Conservation (phyloP, 179 eudicot genomes). For the Amaranthus tricolor region DNA sequence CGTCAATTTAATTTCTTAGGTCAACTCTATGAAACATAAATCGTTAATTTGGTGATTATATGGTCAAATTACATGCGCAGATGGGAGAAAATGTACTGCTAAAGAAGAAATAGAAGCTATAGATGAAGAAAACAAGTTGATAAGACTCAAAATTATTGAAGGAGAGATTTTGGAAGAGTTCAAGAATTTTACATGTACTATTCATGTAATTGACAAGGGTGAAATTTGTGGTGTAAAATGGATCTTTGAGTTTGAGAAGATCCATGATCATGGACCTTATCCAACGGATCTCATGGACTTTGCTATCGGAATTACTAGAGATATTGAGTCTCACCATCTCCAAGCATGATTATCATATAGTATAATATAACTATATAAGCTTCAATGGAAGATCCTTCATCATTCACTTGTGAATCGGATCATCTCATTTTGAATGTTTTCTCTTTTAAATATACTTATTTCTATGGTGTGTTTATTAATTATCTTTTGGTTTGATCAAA, state of each 20-base stretch:
- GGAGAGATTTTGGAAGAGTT: background rate
- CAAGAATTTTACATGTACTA: background rate
- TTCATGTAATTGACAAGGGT: conserved; percentile 6
- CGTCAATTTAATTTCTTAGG: too few species aligned
- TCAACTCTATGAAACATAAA: too few species aligned
- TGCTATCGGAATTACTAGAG: conserved; percentile 1
- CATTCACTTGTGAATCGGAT: background rate
- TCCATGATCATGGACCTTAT: conserved; percentile 15
- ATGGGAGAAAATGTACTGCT: conserved; percentile 5
- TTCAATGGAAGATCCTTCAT: background rate
- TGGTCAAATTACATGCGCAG: background rate
- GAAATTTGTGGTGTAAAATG: conserved; percentile 6
- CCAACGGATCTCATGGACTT: conserved; percentile 13
- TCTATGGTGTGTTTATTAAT: too few species aligned
- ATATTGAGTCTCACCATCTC: conserved; percentile 19
- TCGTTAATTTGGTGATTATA: too few species aligned
- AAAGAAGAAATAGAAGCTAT: conserved; percentile 11
- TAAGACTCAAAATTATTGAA: conserved; percentile 5
- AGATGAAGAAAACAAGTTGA: conserved; percentile 14
- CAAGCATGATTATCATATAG: background rate
- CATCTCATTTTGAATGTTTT: too few species aligned
- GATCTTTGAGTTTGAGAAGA: conserved; percentile 11
- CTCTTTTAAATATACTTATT: too few species aligned
- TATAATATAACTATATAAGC: background rate
- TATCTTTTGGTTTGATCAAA: too few species aligned